phyloP scores from a whole-genome alignment of 139 green algal genomes.

The Picochlorum sp. region DNA sequence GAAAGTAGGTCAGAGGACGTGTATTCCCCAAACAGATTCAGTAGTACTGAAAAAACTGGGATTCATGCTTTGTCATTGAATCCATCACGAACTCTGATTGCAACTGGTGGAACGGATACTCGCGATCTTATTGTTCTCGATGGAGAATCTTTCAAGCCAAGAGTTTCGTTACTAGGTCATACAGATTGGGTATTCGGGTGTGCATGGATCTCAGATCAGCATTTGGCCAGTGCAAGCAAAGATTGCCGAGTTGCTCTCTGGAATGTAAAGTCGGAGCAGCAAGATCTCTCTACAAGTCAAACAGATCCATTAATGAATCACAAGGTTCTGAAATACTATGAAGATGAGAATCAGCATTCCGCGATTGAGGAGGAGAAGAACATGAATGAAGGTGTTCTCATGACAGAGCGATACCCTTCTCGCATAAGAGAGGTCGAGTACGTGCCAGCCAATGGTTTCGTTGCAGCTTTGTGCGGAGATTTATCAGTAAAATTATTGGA shows the following conservation, averaged over 20 bases:
- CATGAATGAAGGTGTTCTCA: background rate
- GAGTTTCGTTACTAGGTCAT: constrained; percentile 35
- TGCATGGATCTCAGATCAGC: constrained; percentile 47
- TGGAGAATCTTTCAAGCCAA: background rate
- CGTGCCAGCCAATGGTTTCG: background rate
- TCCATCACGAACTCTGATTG: constrained; percentile 31
- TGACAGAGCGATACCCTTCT: constrained; percentile 14
- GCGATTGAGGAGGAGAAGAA: background rate
- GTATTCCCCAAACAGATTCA: background rate
- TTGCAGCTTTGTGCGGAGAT: constrained; percentile 31
- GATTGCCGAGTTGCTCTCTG: constrained; percentile 27
- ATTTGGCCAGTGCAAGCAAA: constrained; percentile 41
- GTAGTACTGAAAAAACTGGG: constrained; percentile 18
- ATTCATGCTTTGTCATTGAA: constrained; percentile 46
- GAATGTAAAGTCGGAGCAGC: constrained; percentile 2
- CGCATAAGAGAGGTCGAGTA: constrained; percentile 41
- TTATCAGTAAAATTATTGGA: constrained; percentile 29
- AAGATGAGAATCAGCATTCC: background rate
- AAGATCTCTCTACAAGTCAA: no score
- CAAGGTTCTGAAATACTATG: background rate
- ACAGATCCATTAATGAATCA: background rate
- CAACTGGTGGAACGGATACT: constrained; percentile 37
- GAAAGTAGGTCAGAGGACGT: no score
- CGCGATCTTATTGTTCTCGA: constrained; percentile 27
- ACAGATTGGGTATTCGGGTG: constrained; percentile 66